Percentiles rank a stretch among this genome's conserved stretches.
phyloP scores from a whole-genome alignment of 495 filamentous ascomycete genomes.

The Penicillium paxilli region DNA sequence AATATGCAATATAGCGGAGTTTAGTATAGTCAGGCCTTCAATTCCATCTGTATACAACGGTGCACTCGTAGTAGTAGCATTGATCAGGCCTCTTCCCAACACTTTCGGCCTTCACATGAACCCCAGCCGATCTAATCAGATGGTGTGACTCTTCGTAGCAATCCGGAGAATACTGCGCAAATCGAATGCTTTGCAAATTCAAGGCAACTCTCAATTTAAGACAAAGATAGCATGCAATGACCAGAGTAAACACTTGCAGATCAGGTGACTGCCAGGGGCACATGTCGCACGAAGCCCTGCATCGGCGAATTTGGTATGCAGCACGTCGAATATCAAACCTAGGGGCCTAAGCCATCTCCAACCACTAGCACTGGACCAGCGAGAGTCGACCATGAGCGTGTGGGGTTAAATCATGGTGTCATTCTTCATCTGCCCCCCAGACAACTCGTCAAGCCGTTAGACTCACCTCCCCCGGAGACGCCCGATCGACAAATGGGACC shows the following conservation, averaged over 20 bases:
- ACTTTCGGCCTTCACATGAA: not conserved
- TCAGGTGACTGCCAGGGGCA: not conserved
- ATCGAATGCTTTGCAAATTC: too few relatives aligned
- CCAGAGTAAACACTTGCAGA: not conserved
- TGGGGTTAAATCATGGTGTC: not conserved
- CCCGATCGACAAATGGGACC: conserved; percentile 1
- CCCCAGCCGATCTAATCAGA: not conserved
- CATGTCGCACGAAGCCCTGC: not conserved
- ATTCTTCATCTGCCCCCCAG: not conserved
- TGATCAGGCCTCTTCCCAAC: not conserved
- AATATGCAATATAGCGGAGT: too few relatives aligned
- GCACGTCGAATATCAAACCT: not conserved
- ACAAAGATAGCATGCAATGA: too few relatives aligned
- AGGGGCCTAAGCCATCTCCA: not conserved
- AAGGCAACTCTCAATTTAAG: too few relatives aligned
- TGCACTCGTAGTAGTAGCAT: too few relatives aligned
- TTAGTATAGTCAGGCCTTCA: not conserved
- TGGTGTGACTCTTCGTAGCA: not conserved
- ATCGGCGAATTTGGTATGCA: not conserved
- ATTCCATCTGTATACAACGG: too few relatives aligned
- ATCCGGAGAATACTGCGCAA: too few relatives aligned
- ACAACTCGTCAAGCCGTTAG: not conserved
- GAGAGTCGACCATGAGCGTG: not conserved
- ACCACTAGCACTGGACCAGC: not conserved
- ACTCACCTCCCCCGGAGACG: not conserved